Evolutionary conservation across 1,284 basidiomycete genomes (phyloP), one percentile per base, ranked within the genome.

Genomic region (Cryptococcus sp.): DNA sequence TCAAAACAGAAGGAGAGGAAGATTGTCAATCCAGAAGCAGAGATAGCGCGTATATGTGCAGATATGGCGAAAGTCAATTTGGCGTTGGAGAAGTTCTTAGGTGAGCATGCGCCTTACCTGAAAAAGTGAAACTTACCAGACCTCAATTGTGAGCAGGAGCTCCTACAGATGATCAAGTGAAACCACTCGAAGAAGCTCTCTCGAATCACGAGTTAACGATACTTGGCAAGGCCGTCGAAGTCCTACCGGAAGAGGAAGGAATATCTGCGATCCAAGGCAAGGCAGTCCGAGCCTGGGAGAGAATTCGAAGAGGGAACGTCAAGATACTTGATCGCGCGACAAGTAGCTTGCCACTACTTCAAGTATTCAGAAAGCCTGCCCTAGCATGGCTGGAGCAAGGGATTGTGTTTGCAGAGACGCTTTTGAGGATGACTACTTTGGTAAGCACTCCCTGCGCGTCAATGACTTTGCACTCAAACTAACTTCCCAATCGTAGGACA

Each of bases 51-150:
- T 22, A 52, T 67, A 7, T 62, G 62, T 41, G 67, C 63, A 10
- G 63, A 67, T 47, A 37, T 69, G 37, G 58, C 65, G 5, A 61
- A 62, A 46, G 48, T 58, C 1, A 59, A 38, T n/a, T n/a, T 67
- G 10, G 13, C 52, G 7, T 15, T 69, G 2, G 66, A 67, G 15
- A 62, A 65, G 34, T 38, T 48, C 15, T 20, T 56, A 7, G 41
- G n/a, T 44, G 22, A 44, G 22, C 29, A 34, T 34, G 8, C 29
- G 29, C 29, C 29, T 34, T 7, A 34, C 13, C 29, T 34, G 29
- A 34, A 10, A 10, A 34, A 34, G 29, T 13, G 13, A 34, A 34
- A 34, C 29, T 34, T 34, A 34, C 29, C 13, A 10, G 29, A 34
- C 13, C 8, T 13, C 13, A 34, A 7, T 34, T 13, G 29, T 34